Conservation (phyloP, 1,139 yeast genomes). For the Nakaseomyces bracarensis region DNA sequence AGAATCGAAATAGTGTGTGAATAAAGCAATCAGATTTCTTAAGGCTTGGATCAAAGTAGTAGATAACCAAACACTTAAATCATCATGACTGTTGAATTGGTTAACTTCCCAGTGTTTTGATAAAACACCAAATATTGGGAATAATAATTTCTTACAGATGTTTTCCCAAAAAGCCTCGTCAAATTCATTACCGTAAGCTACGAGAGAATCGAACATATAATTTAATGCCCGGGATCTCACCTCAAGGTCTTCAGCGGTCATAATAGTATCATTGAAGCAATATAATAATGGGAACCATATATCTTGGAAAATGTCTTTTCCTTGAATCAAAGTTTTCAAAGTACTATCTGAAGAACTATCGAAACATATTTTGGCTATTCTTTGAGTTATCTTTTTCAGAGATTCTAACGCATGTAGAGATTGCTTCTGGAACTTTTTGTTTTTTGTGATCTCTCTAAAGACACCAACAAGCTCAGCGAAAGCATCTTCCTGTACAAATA, state of each 20-base stretch:
- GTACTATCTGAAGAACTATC: slow-evolving; percentile 44
- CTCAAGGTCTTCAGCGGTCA: slow-evolving; percentile 91
- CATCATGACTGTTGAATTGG: slow-evolving; percentile 63
- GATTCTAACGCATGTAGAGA: slow-evolving; percentile 76
- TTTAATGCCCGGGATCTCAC: slow-evolving; percentile 85
- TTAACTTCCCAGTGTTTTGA: slow-evolving; percentile 69
- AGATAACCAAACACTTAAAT: slow-evolving; percentile 88
- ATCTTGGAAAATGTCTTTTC: slow-evolving; percentile 35
- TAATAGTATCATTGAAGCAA: slow-evolving; percentile 79
- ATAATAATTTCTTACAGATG: slow-evolving; percentile 65
- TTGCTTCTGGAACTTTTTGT: slow-evolving; percentile 69
- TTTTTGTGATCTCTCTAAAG: slow-evolving; percentile 74
- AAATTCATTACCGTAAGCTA: slow-evolving; percentile 71
- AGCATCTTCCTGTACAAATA: slow-evolving; percentile 61
- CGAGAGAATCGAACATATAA: slow-evolving; percentile 70
- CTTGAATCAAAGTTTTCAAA: slow-evolving; percentile 35
- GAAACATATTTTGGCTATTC: slow-evolving; percentile 41
- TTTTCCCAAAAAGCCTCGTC: slow-evolving; percentile 72
- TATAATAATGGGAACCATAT: slow-evolving; percentile 66
- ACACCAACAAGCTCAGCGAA: slow-evolving; percentile 69
- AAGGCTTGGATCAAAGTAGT: slow-evolving; percentile 94
- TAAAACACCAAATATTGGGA: slow-evolving; percentile 83
- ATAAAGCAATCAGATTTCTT: slow-evolving; percentile 75
- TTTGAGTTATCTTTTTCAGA: slow-evolving; percentile 55
- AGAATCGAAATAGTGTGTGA: slow-evolving; percentile 70